Percentiles rank a stretch among this genome's conserved stretches.
phyloP scores from a whole-genome alignment of 2,329 filamentous ascomycete genomes.

The Epichloe gansuensis region DNA sequence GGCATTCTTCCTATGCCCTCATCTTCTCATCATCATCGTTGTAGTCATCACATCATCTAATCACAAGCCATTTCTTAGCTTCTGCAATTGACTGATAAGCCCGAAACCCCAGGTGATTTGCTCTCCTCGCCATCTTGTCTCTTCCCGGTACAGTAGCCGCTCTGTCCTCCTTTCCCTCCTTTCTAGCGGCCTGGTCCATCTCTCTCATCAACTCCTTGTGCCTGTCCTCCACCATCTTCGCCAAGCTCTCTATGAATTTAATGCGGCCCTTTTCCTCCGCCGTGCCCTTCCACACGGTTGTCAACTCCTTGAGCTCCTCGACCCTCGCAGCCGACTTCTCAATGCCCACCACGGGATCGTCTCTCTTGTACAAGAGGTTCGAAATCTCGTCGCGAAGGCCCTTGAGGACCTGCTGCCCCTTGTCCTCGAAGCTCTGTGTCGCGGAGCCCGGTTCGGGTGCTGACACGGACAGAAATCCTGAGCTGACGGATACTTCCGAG shows the following conservation, averaged over 20 bases:
- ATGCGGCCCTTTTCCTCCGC: slow-evolving; percentile 78
- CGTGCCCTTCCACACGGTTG: slow-evolving; percentile 86
- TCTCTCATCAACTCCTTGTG: slow-evolving; percentile 42
- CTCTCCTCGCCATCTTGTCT: slow-evolving; percentile 23
- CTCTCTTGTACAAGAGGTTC: slow-evolving; percentile 44
- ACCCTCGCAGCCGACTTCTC: slow-evolving; percentile 64
- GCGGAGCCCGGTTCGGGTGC: slow-evolving; percentile 60
- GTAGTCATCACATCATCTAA: background rate
- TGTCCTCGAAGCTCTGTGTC: slow-evolving; percentile 65
- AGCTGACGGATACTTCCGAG: slow-evolving; percentile 71
- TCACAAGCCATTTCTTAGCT: slow-evolving; percentile 42
- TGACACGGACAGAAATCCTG: slow-evolving; percentile 81
- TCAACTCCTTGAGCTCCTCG: slow-evolving; percentile 63
- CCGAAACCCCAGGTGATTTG: slow-evolving; percentile 42
- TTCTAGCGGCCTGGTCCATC: slow-evolving; percentile 30
- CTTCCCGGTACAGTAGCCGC: slow-evolving; percentile 17
- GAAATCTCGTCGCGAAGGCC: slow-evolving; percentile 60
- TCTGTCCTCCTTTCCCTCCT: slow-evolving; percentile 24
- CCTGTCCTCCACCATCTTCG: slow-evolving; percentile 71
- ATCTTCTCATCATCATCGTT: background rate
- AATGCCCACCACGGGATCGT: slow-evolving; percentile 53
- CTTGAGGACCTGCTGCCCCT: slow-evolving; percentile 69
- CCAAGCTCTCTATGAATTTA: slow-evolving; percentile 71
- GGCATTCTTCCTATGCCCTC: background rate
- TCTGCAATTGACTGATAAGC: slow-evolving; percentile 50